Percentiles rank a stretch among this genome's conserved stretches.
phyloP scores from a whole-genome alignment of 257 asterid genomes.

The Eucommia ulmoides region DNA sequence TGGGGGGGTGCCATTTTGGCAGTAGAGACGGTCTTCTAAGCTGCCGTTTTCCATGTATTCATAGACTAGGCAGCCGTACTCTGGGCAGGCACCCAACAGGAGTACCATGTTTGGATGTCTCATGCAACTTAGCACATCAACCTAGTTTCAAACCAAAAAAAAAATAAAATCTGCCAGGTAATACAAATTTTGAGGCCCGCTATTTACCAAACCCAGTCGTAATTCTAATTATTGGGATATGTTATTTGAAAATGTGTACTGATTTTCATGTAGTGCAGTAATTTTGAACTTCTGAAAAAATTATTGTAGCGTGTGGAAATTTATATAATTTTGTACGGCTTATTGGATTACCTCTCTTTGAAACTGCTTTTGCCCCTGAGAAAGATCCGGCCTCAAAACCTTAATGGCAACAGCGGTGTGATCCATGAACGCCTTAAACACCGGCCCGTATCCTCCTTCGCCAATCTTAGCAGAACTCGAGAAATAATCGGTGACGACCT shows the following conservation, averaged over 20 bases:
- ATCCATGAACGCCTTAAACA: not conserved
- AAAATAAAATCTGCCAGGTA: not conserved
- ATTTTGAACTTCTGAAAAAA: no score
- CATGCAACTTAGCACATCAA: conserved; percentile 72
- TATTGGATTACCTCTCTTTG: conserved; percentile 2
- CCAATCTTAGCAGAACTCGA: conserved; percentile 1
- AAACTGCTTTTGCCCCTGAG: not conserved
- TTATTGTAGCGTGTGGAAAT: no score
- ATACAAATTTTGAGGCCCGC: not conserved
- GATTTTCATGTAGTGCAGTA: no score
- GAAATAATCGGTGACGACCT: not conserved
- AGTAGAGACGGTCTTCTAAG: conserved; percentile 66
- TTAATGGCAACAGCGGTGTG: not conserved
- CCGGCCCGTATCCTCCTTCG: conserved; percentile 3
- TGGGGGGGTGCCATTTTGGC: conserved; percentile 38
- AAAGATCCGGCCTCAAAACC: conserved; percentile 1
- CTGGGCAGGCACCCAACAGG: conserved; percentile 91
- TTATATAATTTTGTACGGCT: no score
- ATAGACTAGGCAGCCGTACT: conserved; percentile 86
- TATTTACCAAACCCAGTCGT: no score
- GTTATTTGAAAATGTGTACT: no score
- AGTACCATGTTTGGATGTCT: conserved; percentile 93
- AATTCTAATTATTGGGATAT: no score
- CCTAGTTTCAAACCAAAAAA: conserved; percentile 21
- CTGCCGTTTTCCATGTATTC: conserved; percentile 86